Evolutionary conservation across 2,329 filamentous ascomycete species (phyloP).

Genomic region (Alternaria atra): DNA sequence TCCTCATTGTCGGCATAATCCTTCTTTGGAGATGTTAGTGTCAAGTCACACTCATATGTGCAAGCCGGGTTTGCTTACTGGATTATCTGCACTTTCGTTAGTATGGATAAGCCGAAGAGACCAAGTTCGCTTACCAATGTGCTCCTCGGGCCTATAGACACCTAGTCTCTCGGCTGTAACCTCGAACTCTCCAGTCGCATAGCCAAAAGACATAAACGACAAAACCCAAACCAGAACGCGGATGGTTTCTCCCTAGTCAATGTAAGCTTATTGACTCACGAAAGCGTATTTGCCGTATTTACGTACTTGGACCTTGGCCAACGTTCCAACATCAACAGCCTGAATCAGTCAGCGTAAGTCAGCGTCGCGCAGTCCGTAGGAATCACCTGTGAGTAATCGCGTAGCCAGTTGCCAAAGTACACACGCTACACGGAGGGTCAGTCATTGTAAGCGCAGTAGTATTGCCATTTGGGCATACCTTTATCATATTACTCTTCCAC

Average conservation of each 20-base stretch:
- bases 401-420: constrained; percentile 58
- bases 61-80: constrained; percentile 8
- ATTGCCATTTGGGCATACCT: constrained; percentile 32
- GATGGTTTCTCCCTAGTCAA: constrained; percentile 57
- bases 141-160: constrained; percentile 60
- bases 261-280: constrained; percentile 28
- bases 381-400: constrained; percentile 64
- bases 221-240: constrained; percentile 64
- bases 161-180: constrained; percentile 64
- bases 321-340: constrained; percentile 64
- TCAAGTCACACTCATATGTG: constrained; percentile 2
- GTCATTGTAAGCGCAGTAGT: constrained; percentile 5
- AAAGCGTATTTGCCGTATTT: neutral
- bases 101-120: neutral
- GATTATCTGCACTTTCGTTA: constrained; percentile 37
- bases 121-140: constrained; percentile 43
- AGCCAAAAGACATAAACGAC: constrained; percentile 65
- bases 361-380: constrained; percentile 27
- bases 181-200: constrained; percentile 66
- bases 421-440: constrained; percentile 45
- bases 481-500: constrained; percentile 58
- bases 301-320: constrained; percentile 59
- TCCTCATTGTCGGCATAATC: constrained; percentile 73
- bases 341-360: constrained; percentile 54
- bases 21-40: constrained; percentile 27